Evolutionary conservation across 2,329 filamentous ascomycete species (phyloP), one percentile per base, ranked within the genome.

Genomic region (Fonsecaea erecta): DNA sequence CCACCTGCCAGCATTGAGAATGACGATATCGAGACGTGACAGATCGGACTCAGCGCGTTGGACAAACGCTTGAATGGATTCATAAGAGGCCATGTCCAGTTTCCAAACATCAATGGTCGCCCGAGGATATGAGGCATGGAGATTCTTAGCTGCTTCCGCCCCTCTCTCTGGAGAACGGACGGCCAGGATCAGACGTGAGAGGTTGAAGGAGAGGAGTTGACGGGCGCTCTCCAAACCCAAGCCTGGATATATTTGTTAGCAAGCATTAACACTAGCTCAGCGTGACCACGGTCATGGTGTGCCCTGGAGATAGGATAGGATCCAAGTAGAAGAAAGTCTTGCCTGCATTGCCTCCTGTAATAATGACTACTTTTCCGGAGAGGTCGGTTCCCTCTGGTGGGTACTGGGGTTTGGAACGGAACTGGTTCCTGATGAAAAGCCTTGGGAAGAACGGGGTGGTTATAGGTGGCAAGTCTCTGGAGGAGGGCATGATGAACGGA

Each of bases 31-130:
- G 7, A 84, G 68, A 16, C 77, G 75, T 0, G 71, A 34, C 1
- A 83, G 74, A 0, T 76, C 71, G 3, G 52, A 73, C 9, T 76
- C 69, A 18, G 76, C 75, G 1, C 76, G 75, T 0, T 59, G 59
- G 0, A 75, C 77, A 62, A 86, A 85, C 0, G 67, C 71, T 32
- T 75, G 74, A 0, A 85, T 73, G 1, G 81, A 84, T 1, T 76
- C 72, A 56, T 84, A 83, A 0, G 76, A 79, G 3, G 63, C 60
- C 77, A 85, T 80, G 52, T 86, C 82, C n/a, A 86, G 69, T 1
- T 72, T 9, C 82, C 81, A 85, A 9, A 86, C 82, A 11, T 83
- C 75, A 12, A 85, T 76, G 0, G 52, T 74, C 1, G 80, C 78
- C 0, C 67, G 66, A 1, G 76, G 76, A 24, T 80, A 78, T 12